Evolutionary conservation across 257 asterid genomes (phyloP), one percentile per base, ranked within the genome.

Genomic region (Cordia subcordata): DNA sequence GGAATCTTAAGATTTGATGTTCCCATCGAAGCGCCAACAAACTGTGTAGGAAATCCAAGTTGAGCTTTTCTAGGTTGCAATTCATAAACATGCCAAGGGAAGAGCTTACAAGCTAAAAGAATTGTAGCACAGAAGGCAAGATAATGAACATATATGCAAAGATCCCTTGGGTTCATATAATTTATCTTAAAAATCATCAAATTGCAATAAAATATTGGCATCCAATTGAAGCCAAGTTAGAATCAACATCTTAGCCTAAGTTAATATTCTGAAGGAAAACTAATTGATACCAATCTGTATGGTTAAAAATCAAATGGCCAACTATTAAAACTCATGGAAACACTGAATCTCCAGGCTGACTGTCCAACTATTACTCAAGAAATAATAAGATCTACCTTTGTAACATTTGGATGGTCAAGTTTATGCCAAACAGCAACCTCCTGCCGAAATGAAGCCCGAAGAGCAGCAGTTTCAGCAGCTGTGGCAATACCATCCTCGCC

Each of bases 341-440:
- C 18, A 47, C 20, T 21, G 16, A 49, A 17, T 27, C 47, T 13
- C 10, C 47, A 42, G 15, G 15, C 47, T 49, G 0, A 1, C 0
- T 45, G 50, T 12, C 8, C 8, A 17, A 49, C 12, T 13, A 1
- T 5, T 12, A 4, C 5, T 27, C 23, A 49, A 49, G 17, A 15
- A 64, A 8, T 15, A 61, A 21, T 27, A 14, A 10, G 11, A 21
- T 68, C 61, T 49, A 82, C 89, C 89, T 79, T 82, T 5, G 89
- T 77, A 18, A 82, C 85, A 47, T 79, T 82, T 38, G 85, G 93
- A 65, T 84, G 93, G 65, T 84, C 85, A 33, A 84, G 88, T 70
- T 81, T 84, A 60, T 84, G 86, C 88, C 86, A 84, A 20, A 84
- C 86, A 37, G 85, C 93, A 53, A 81, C 93, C 72, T 84, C 93